phyloP scores from a whole-genome alignment of 345 rosid species.

The Eucalyptus cloeziana region DNA sequence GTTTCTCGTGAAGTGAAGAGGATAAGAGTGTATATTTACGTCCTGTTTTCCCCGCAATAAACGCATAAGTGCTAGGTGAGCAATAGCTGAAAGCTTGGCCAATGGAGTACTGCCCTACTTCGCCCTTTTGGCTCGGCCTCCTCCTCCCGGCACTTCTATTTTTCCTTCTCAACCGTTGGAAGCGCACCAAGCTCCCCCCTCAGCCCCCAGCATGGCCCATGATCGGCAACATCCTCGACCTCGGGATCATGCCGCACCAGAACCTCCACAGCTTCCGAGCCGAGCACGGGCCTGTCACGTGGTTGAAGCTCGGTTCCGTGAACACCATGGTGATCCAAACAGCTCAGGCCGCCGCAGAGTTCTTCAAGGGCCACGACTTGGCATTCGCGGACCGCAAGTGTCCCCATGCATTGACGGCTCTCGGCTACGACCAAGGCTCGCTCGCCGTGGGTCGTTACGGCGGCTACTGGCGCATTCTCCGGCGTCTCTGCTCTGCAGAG shows the following conservation, averaged over 20 bases:
- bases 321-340: slow-evolving; percentile 12
- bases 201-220: background rate
- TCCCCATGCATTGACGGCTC: background rate
- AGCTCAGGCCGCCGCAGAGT: background rate
- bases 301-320: slow-evolving; percentile 1
- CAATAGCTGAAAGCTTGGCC: background rate
- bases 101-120: background rate
- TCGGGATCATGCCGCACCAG: background rate
- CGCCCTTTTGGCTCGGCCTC: background rate
- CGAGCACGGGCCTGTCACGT: background rate
- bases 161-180: background rate
- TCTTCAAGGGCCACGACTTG: background rate
- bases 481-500: background rate
- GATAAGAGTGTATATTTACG: background rate
- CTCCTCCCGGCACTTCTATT: background rate
- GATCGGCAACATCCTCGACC: background rate
- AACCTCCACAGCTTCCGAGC: background rate
- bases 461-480: background rate
- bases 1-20: background rate
- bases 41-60: background rate
- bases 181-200: background rate
- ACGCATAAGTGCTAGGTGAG: background rate
- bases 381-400: background rate
- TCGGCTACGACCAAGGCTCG: background rate
- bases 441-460: background rate